Percentiles rank a stretch among this genome's conserved stretches.
phyloP scores from a whole-genome alignment of 208 protist genomes.

The Phytomonas francai region DNA sequence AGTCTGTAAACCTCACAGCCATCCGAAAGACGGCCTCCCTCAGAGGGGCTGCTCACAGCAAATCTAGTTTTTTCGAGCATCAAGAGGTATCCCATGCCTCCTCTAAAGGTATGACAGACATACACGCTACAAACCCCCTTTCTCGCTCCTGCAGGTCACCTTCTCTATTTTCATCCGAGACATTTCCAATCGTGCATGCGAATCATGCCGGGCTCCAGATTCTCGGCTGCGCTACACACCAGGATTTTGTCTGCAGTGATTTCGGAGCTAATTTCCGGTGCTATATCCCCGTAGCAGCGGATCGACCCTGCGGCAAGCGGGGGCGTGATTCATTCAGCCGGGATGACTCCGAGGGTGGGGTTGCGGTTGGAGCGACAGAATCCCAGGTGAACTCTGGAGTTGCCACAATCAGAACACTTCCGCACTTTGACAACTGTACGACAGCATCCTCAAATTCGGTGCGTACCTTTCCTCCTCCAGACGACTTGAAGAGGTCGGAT shows the following conservation, averaged over 20 bases:
- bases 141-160: background rate
- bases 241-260: background rate
- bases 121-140: background rate
- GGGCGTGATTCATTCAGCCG: background rate
- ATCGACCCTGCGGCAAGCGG: background rate
- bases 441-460: background rate
- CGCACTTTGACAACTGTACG: background rate
- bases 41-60: background rate
- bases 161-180: background rate
- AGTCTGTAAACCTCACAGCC: background rate
- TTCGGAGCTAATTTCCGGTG: background rate
- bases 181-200: background rate
- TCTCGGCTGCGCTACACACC: background rate
- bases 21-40: background rate
- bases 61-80: background rate
- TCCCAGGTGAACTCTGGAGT: background rate
- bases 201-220: background rate
- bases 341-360: background rate
- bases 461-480: background rate
- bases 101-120: background rate
- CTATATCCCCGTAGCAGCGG: background rate
- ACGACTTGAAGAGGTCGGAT: background rate
- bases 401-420: background rate
- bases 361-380: background rate
- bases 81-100: background rate